Conservation (phyloP, 768 basidiomycete species). For the Lactifluus echinatus region DNA sequence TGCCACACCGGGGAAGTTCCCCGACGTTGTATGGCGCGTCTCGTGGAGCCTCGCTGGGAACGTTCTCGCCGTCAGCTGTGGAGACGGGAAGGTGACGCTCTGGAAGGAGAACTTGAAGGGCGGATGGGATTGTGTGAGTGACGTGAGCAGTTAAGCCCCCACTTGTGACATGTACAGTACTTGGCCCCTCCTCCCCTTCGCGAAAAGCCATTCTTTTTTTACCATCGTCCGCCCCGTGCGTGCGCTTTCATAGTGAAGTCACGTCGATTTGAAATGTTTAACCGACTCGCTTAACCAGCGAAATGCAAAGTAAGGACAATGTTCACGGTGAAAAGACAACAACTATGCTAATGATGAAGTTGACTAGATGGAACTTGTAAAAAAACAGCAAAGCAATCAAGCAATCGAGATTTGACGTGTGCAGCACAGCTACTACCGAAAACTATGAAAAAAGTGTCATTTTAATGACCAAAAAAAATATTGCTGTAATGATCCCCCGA, state of each 20-base stretch:
- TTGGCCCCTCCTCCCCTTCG: neutral
- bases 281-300: neutral
- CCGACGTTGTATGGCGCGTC: conserved; percentile 98
- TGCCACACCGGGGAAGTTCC: conserved; percentile 70
- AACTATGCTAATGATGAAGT: neutral
- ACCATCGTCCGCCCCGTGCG: neutral
- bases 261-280: neutral
- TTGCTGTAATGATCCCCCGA: too few species aligned
- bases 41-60: conserved; percentile 97
- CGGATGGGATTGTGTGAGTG: conserved; percentile 95
- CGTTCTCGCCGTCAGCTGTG: conserved; percentile 91
- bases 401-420: neutral
- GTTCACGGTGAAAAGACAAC: neutral
- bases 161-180: conserved; percentile 8
- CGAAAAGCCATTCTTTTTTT: neutral
- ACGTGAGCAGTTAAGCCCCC: conserved; percentile 67
- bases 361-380: neutral
- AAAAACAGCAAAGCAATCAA: neutral
- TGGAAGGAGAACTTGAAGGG: conserved; percentile 98
- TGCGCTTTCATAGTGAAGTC: neutral
- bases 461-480: neutral
- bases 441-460: neutral
- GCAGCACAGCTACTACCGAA: neutral
- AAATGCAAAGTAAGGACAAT: neutral
- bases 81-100: conserved; percentile 93